A percentile compares a stretch with the other conserved stretches of the same genome.
Conservation (phyloP, 1,284 basidiomycete genomes). For the Irpex sp. region DNA sequence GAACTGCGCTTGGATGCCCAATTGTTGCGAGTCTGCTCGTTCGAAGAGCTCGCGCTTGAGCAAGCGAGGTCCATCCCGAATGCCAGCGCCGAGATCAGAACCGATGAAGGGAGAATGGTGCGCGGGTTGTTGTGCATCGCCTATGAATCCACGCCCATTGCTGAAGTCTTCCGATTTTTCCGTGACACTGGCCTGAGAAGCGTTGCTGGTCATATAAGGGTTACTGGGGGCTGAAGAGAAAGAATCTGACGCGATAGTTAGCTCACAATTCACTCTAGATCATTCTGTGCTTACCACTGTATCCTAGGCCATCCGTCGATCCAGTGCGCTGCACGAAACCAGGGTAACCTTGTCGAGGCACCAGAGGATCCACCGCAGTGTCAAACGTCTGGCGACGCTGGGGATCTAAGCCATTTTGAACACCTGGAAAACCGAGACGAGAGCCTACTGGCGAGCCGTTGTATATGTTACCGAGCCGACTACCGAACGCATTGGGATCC, state of each 20-base stretch:
- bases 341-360: conserved; percentile 8
- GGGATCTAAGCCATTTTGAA: conserved; percentile 11
- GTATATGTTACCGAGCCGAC: conserved; percentile 36
- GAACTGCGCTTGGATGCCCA: conserved; percentile 4
- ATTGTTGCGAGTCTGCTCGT: conserved; percentile 4
- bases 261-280: background rate
- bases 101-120: conserved; percentile 6
- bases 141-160: background rate
- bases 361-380: conserved; percentile 16
- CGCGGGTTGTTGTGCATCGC: background rate
- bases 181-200: background rate
- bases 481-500: conserved; percentile 53
- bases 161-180: background rate
- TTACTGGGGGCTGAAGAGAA: background rate
- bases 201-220: background rate
- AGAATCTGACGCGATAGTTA: background rate
- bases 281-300: conserved; percentile 26
- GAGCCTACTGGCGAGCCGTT: conserved; percentile 28
- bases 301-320: conserved; percentile 39
- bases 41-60: conserved; percentile 20
- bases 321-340: conserved; percentile 24
- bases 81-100: conserved; percentile 3
- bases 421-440: conserved; percentile 14
- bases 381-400: conserved; percentile 18
- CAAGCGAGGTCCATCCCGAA: conserved; percentile 14